phyloP scores from a whole-genome alignment of 169 alveolate species.

The Cryptosporidium felis region DNA sequence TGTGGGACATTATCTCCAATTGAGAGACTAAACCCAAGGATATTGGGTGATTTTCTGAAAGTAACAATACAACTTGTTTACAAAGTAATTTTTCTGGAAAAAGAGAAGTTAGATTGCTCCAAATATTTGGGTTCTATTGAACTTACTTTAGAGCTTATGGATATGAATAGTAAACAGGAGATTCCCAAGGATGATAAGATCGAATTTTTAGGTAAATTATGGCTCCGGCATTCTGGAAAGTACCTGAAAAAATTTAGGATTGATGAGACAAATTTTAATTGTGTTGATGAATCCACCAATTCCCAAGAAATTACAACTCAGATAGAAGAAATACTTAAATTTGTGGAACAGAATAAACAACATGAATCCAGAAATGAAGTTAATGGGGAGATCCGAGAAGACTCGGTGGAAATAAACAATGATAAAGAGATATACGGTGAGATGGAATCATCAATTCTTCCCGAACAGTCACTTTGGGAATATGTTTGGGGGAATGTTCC shows the following conservation, averaged over 20 bases:
- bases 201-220: background rate
- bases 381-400: background rate
- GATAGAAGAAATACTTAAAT: background rate
- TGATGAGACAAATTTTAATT: background rate
- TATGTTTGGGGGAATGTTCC: slow-evolving; percentile 66
- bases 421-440: slow-evolving; percentile 18
- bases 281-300: background rate
- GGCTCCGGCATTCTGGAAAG: slow-evolving; percentile 19
- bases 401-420: background rate
- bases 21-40: background rate
- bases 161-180: background rate
- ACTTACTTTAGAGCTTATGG: background rate
- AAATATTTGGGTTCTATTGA: background rate
- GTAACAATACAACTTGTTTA: background rate
- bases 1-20: slow-evolving; percentile 47
- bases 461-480: slow-evolving; percentile 68
- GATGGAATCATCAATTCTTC: slow-evolving; percentile 56
- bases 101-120: background rate
- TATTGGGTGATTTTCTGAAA: background rate
- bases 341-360: background rate
- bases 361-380: background rate
- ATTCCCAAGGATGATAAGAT: background rate
- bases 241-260: background rate
- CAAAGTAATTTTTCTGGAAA: background rate
- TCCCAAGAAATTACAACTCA: background rate